Conservation (phyloP, 192 early-diverging fungal genomes). For the Fimicolochytrium jonesii region DNA sequence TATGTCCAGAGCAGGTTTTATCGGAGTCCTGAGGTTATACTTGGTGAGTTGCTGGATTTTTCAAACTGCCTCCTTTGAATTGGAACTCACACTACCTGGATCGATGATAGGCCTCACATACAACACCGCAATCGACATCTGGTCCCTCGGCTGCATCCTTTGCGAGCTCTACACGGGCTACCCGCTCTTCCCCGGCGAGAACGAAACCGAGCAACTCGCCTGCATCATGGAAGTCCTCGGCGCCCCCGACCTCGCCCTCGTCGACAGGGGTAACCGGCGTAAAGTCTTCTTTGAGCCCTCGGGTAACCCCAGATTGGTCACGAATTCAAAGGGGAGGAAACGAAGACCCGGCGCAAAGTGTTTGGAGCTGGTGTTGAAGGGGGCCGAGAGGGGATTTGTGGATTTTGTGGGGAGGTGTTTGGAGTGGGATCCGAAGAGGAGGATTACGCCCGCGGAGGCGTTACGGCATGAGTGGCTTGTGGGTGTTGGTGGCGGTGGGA, state of each 20-base stretch:
- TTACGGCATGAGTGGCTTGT: conserved; percentile 58
- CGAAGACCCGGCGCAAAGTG: conserved; percentile 75
- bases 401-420: conserved; percentile 84
- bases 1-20: conserved; percentile 98
- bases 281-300: conserved; percentile 75
- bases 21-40: conserved; percentile 93
- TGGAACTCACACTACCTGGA: neutral
- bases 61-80: neutral
- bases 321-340: conserved; percentile 87
- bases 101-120: conserved; percentile 57
- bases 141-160: conserved; percentile 93
- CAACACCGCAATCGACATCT: conserved; percentile 93
- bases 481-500: neutral
- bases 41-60: conserved; percentile 52
- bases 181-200: conserved; percentile 96
- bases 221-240: conserved; percentile 95
- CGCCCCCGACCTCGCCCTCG: conserved; percentile 65
- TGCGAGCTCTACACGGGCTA: conserved; percentile 80
- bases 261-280: conserved; percentile 74
- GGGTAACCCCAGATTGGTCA: conserved; percentile 52
- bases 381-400: conserved; percentile 72
- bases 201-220: conserved; percentile 91
- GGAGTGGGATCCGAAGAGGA: conserved; percentile 83
- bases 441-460: conserved; percentile 84
- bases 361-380: conserved; percentile 67